These are phyloP conservation scores for Citrus glauca DNA, from an alignment of 345 rosid species.

Conservation along the genomic window DNA sequence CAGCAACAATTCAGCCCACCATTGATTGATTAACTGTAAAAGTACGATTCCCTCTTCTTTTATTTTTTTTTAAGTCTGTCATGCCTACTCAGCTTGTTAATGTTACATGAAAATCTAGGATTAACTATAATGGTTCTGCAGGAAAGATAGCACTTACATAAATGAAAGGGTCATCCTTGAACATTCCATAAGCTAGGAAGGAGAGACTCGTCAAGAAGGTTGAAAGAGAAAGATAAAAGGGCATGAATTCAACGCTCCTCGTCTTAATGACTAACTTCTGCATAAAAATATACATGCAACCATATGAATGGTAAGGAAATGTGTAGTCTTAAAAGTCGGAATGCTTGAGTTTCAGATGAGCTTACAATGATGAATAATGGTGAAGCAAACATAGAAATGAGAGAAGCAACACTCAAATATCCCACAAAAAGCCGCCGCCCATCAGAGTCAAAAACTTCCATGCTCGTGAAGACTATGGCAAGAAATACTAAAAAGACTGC, in stretches of 20 bases:
- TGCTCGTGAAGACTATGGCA: constrained; percentile 30
- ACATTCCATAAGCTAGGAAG: constrained; percentile 37
- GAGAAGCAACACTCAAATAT: constrained; percentile 46
- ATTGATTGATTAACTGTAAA: neutral
- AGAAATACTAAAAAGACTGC: constrained; percentile 26
- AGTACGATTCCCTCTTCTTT: no score
- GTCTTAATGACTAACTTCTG: constrained; percentile 49
- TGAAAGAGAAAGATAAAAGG: constrained; percentile 47
- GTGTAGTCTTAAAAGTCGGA: neutral
- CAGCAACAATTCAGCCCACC: neutral
- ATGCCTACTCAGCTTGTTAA: neutral
- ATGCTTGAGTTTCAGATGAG: neutral
- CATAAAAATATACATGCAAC: neutral
- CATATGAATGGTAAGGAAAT: neutral
- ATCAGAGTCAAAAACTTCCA: constrained; percentile 18
- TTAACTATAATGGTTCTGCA: neutral
- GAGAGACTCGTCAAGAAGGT: constrained; percentile 50
- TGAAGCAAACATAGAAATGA: constrained; percentile 53
- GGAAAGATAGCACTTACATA: constrained; percentile 28
- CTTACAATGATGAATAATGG: constrained; percentile 50
- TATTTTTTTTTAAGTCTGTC: neutral
- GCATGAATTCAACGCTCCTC: constrained; percentile 54
- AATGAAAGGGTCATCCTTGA: constrained; percentile 40
- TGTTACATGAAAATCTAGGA: neutral
- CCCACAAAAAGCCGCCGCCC: constrained; percentile 38